Conservation (phyloP, 805 yeast genomes). For the Metschnikowia dekortorum region DNA sequence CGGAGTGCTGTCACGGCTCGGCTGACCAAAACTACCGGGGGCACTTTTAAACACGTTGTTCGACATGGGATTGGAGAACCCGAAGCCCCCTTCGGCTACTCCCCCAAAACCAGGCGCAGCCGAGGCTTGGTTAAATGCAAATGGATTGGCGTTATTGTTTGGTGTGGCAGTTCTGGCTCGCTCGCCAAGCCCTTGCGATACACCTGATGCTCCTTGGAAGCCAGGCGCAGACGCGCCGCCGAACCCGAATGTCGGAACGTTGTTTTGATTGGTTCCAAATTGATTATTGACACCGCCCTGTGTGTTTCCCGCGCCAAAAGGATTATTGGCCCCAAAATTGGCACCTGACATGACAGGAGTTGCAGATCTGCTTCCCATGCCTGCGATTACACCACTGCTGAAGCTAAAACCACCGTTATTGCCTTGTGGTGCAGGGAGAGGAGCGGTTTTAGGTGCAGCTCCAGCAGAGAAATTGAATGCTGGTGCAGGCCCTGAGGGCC, state of each 20-base stretch:
- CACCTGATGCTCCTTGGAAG: background rate
- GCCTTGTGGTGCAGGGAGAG: slow-evolving; percentile 4
- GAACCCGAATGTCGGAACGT: background rate
- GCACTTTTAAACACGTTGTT: slow-evolving; percentile 11
- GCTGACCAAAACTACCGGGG: slow-evolving; percentile 16
- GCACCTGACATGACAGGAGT: slow-evolving; percentile 9
- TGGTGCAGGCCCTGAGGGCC: slow-evolving; percentile 12
- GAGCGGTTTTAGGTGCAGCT: background rate
- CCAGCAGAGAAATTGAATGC: slow-evolving; percentile 13
- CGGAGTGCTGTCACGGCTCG: slow-evolving; percentile 15
- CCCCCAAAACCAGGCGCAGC: background rate
- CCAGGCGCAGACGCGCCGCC: slow-evolving; percentile 6
- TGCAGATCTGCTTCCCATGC: slow-evolving; percentile 9
- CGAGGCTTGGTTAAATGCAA: slow-evolving; percentile 6
- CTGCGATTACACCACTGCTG: slow-evolving; percentile 7
- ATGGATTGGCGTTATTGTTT: background rate
- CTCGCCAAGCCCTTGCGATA: background rate
- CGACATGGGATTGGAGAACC: slow-evolving; percentile 10
- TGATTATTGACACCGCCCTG: background rate
- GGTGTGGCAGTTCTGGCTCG: slow-evolving; percentile 4
- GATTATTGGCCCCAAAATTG: slow-evolving; percentile 3
- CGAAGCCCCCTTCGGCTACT: slow-evolving; percentile 7
- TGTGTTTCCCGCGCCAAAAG: slow-evolving; percentile 1
- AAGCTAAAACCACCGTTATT: slow-evolving; percentile 11
- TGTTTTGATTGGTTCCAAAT: background rate